Evolutionary conservation across 73 alveolate genomes (phyloP), one percentile per base, ranked within the genome.

Genomic region (Loxodes magnus): DNA sequence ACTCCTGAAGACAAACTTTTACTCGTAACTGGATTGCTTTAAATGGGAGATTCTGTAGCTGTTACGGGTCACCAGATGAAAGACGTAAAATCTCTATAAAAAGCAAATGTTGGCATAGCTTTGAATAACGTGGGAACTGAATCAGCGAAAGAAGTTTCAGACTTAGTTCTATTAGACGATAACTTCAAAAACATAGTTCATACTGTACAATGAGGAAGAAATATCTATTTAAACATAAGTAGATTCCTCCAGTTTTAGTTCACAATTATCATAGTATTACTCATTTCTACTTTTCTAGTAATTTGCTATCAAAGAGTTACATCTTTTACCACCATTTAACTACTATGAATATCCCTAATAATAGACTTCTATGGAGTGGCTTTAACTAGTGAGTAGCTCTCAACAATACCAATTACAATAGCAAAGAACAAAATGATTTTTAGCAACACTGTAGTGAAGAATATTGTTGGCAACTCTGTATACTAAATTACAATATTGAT

Each of bases 111-210:
- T 15, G 94, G 96, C 0, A 79, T 88, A 57, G 90, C 98, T 3
- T 84, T 88, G 98, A 77, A 68, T 9, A 83, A n/a, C n/a, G 84
- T 96, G 36, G 99, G 99, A 15, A 93, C 99, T 15, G 93, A 89
- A 75, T 90, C 89, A 22, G 99, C 99, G 4, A 93, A 93, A 60
- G 99, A 93, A 54, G 96, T 97, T 29, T 75, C 97, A 19, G 99
- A 91, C 55, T 89, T 93, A 49, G 87, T 93, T 49, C 66, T 93
- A 26, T 77, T 93, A 35, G 99, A 93, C 64, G 96, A 93, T 58
- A 93, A 93, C 77, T 93, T 93, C 64, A 78, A 87, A 38, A 77
- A 94, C 34, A 79, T 93, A 21, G 87, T 93, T 14, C 79, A 84
- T 2, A 94, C 99, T 19, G 90, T 89, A n/a, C 64, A 79, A 52